Base-by-base conservation (phyloP, 1,284 basidiomycete species). In the Cutaneotrichosporon dermatis region DNA sequence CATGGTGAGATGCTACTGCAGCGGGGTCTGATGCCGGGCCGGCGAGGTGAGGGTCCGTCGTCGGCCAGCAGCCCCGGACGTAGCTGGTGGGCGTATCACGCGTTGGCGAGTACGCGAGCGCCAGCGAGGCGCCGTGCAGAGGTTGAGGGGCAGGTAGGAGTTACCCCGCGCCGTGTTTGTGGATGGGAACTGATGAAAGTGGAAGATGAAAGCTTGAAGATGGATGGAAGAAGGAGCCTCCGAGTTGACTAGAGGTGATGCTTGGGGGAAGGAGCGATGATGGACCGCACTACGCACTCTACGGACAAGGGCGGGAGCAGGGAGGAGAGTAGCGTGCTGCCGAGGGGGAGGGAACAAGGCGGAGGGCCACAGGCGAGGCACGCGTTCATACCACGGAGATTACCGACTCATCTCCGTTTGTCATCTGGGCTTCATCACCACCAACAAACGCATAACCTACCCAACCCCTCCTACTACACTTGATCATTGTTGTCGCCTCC, bases 1-100 rank as follows among this genome's bases (percentile, higher is more conserved):
- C 69, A 75, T 73, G 16, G 45, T 57, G 16, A 40, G 16, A 33
- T 39, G 34, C 34, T 6, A 11, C 6, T 4, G 34, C 7, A 5
- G 51, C 6, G 7, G 3, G 43, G 43, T 36, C 36, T 46, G 54
- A 25, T 40, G 54, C 50, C 50, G 25, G 54, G 40, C n/a, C 46
- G 46, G 48, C 54, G 45, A 49, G 37, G 6, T 40, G 34, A 41
- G 37, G 15, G 15, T 33, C 44, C 44, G 15, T 39, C 41, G 51
- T 43, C 51, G 40, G 51, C 51, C 51, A 35, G 51, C 48, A 25
- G 48, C 48, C 51, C 51, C 51, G 16, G 33, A 15, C 11, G 33
- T 8, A 43, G 6, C 12, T 53, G 51, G 42, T 53, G 41, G 42
- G 25, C 51, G 7, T 35, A 25, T 53, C 41, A 34, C 25, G 43